These are phyloP conservation scores for Moringa oleifera DNA, from an alignment of 345 rosid genomes.

Conservation along the genomic window DNA sequence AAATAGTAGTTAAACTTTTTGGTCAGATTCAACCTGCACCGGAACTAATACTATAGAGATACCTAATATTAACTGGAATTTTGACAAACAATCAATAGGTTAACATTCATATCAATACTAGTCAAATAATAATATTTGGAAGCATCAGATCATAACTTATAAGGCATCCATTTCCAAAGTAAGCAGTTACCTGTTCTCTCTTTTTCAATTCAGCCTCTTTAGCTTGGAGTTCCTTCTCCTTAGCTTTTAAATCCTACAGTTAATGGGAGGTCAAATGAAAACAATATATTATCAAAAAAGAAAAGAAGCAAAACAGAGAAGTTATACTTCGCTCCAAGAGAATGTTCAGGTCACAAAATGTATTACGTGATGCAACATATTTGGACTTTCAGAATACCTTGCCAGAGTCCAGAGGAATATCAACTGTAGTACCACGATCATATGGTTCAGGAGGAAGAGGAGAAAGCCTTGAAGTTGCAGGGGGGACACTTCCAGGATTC, in stretches of 20 bases:
- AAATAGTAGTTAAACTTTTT: too few relatives aligned
- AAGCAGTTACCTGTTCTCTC: constrained; percentile 69
- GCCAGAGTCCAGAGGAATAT: constrained; percentile 75
- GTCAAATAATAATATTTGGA: not conserved
- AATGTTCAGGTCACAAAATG: not conserved
- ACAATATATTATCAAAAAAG: too few relatives aligned
- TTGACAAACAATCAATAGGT: not conserved
- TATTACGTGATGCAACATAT: constrained; percentile 6
- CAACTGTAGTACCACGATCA: constrained; percentile 80
- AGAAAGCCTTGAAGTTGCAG: constrained; percentile 71
- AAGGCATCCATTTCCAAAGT: not conserved
- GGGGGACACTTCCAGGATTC: constrained; percentile 72
- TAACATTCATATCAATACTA: not conserved
- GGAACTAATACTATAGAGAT: not conserved
- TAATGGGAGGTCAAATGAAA: constrained; percentile 7
- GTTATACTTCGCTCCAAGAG: constrained; percentile 1
- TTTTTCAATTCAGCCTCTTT: constrained; percentile 85
- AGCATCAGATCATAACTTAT: not conserved
- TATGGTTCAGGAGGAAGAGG: constrained; percentile 95
- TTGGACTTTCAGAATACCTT: constrained; percentile 40
- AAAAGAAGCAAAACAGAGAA: too few relatives aligned
- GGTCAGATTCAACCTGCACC: not conserved
- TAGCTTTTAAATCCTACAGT: constrained; percentile 70
- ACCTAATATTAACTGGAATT: not conserved
- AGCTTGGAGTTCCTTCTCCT: constrained; percentile 91